Percentiles rank a stretch among this genome's conserved stretches.
Evolutionary conservation across 2,329 filamentous ascomycete genomes (phyloP).

Genomic region (Teratosphaeria epicoccoides): DNA sequence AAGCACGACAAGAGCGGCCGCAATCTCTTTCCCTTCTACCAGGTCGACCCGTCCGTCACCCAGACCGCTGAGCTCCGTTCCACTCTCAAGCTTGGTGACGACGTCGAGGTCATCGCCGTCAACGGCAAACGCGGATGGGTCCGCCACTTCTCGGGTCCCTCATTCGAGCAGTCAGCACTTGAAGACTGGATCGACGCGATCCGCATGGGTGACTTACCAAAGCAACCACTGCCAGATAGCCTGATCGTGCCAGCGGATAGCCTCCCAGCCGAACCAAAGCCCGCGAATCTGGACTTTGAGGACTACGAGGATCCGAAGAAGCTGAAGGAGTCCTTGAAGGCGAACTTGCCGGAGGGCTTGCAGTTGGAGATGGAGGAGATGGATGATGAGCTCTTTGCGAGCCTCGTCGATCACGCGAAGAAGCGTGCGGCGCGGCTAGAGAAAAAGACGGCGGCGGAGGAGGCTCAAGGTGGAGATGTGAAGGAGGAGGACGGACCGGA

Average conservation of each 20-base stretch:
- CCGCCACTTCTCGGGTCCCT: conserved; percentile 55
- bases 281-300: conserved; percentile 7
- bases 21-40: conserved; percentile 73
- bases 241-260: conserved; percentile 25
- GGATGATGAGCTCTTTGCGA: conserved; percentile 23
- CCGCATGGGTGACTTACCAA: conserved; percentile 74
- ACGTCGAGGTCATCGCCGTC: conserved; percentile 64
- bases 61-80: conserved; percentile 46
- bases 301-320: conserved; percentile 1
- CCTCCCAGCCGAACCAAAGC: conserved; percentile 16
- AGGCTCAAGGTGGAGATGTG: too few relatives aligned
- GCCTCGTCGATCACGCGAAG: conserved; percentile 15
- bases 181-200: conserved; percentile 88
- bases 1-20: conserved; percentile 59
- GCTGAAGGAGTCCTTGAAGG: conserved; percentile 11
- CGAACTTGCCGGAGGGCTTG: conserved; percentile 22
- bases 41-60: conserved; percentile 54
- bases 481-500: background rate
- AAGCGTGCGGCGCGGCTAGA: background rate
- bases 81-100: conserved; percentile 48
- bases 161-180: conserved; percentile 41
- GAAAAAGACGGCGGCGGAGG: background rate
- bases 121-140: conserved; percentile 84
- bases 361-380: conserved; percentile 26
- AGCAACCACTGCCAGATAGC: conserved; percentile 54